Evolutionary conservation across 176 grass and related monocot genomes (phyloP).

Genomic region (Oryza coarctata): DNA sequence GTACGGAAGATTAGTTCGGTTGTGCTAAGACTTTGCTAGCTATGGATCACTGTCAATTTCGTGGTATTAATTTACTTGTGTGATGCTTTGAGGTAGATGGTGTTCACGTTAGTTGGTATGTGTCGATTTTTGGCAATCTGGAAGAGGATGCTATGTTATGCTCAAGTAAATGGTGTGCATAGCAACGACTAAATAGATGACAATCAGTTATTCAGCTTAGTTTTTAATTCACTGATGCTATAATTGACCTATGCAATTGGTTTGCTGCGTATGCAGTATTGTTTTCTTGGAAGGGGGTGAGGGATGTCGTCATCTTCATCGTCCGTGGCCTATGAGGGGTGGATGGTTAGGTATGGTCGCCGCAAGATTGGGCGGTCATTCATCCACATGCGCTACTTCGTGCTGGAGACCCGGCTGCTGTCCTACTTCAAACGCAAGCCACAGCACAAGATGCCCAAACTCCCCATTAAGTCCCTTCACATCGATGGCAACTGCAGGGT

Average conservation of each 20-base stretch:
- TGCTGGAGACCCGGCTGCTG: conserved; percentile 77
- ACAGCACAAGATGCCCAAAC: conserved; percentile 71
- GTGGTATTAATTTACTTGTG: neutral
- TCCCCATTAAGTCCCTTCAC: conserved; percentile 86
- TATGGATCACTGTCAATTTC: neutral
- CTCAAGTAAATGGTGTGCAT: neutral
- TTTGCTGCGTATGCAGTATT: neutral
- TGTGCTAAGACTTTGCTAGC: neutral
- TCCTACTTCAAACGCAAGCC: conserved; percentile 94
- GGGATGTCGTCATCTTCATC: conserved; percentile 41
- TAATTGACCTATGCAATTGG: neutral
- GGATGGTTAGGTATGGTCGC: conserved; percentile 92
- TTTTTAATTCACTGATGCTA: neutral
- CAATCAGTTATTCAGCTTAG: neutral
- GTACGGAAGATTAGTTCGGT: neutral
- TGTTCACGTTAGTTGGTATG: neutral
- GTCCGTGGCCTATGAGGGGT: conserved; percentile 77
- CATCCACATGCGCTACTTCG: conserved; percentile 91
- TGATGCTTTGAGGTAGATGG: neutral
- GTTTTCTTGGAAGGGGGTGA: neutral
- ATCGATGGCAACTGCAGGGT: conserved; percentile 95
- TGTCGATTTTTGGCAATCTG: neutral
- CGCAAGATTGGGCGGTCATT: conserved; percentile 85
- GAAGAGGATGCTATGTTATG: neutral
- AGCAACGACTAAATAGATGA: neutral